Base-by-base conservation (phyloP, 2,329 filamentous ascomycete genomes). In the Diplodia sapinea region DNA sequence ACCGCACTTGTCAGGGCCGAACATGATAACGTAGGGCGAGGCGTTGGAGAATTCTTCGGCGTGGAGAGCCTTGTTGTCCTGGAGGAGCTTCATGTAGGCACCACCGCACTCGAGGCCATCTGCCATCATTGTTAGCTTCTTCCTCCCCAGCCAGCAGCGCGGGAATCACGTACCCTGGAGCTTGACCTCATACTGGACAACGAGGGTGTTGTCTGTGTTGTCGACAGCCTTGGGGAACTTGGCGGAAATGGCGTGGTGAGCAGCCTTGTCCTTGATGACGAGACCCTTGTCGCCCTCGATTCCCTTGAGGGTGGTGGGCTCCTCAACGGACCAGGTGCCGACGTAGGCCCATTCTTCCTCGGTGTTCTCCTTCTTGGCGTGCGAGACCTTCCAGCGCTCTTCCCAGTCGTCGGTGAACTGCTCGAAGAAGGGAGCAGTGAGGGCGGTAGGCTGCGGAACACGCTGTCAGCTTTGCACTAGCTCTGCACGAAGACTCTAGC, bases 181-280 rank as follows among this genome's bases (percentile, higher is more conserved):
- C 88, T 99, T 99, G 79, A 98, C 95, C 82, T 99, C 95, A 79
- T 99, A 99, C 83, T 99, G 95, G 65, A 99, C 93, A 73, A 99
- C 95, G 63, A 99, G 88, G 69, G 93, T 91, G 86, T 99, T 96
- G 83, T 87, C 93, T 88, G 94, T 98, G 88, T 96, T 95, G 83
- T 97, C 91, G 77, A 99, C 91, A 83, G 92, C 91, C 87, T 96
- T 93, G 79, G 91, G 89, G 85, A 99, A 98, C 83, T 98, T 98
- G 84, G 95, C 93, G 61, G 95, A 99, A 81, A 99, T 99, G 85
- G 95, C 95, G 83, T 99, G 95, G 84, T 99, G 95, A 75, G 95
- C 95, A 73, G 95, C 95, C 72, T 92, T 87, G 85, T 98, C 96
- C 90, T 99, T 99, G 82, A 98, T 88, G 71, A 99, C 94, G 74